Evolutionary conservation across 495 filamentous ascomycete species (phyloP).

Genomic region (Aspergillus affinis): DNA sequence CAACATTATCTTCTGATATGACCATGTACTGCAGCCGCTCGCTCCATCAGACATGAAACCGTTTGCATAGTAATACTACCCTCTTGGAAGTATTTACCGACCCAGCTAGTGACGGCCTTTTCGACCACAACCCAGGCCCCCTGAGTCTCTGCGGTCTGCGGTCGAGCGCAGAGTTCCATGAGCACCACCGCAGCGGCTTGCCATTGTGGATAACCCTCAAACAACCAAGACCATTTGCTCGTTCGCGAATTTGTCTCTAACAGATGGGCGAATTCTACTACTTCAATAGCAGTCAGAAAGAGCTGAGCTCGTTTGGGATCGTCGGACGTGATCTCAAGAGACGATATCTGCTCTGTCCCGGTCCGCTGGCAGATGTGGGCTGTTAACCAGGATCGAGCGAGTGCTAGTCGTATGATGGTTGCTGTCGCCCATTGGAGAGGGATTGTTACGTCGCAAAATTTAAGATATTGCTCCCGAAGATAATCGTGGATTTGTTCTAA

Average conservation of each 20-base stretch:
- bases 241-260: slow-evolving; percentile 58
- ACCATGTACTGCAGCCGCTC: background rate
- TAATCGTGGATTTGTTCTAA: slow-evolving; percentile 34
- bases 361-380: slow-evolving; percentile 54
- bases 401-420: slow-evolving; percentile 2
- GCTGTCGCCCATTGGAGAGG: slow-evolving; percentile 2
- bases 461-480: background rate
- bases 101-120: slow-evolving; percentile 8
- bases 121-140: slow-evolving; percentile 67
- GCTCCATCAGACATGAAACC: background rate
- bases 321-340: slow-evolving; percentile 22
- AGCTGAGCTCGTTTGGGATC: slow-evolving; percentile 59
- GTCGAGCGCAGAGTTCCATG: slow-evolving; percentile 64
- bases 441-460: background rate
- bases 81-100: background rate
- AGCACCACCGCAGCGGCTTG: slow-evolving; percentile 69
- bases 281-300: slow-evolving; percentile 68
- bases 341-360: slow-evolving; percentile 16
- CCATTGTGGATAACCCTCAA: slow-evolving; percentile 74
- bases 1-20: background rate
- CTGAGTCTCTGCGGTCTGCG: slow-evolving; percentile 58
- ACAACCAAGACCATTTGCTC: slow-evolving; percentile 73
- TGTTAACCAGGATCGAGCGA: slow-evolving; percentile 61
- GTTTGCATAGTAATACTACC: background rate
- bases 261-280: slow-evolving; percentile 63